Base-by-base conservation (phyloP, 768 basidiomycete genomes). In the Sarcomyxa edulis region DNA sequence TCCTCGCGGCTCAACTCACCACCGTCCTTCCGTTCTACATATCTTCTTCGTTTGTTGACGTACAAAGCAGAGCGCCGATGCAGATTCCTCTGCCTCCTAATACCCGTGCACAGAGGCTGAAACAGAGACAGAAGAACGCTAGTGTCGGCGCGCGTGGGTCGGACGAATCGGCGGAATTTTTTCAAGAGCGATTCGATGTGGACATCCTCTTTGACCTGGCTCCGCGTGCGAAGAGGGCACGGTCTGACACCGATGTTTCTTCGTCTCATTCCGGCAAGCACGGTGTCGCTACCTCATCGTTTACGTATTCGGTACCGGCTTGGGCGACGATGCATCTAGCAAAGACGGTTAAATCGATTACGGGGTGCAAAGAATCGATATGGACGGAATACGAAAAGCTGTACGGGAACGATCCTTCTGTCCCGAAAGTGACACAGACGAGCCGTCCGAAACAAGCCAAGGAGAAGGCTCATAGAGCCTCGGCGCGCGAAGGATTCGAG, bases 21-120 rank as follows among this genome's bases (percentile, higher is more conserved):
- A 69, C 76, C 12, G 66, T 84, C 35, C 66, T 86, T 35, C 81
- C 81, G 0, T 81, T 85, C 45, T 81, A 85, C 48, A 63, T 87
- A 25, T 72, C 72, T 1, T 59, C 69, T 12, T 71, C 68, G 6
- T 86, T 85, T 47, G 51, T 53, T 7, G 71, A 76, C 32, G 66
- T 81, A 32, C 68, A 68, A 46, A 60, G 68, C 2, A 66, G 72
- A 46, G 64, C 71, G 11, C 59, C 68, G 2, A 54, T 73, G 42
- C 67, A 71, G 37, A 61, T 82, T 27, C 62, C 66, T 22, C 68
- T 81, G n/a, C 82, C 80, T 10, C 68, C 65, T 10, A 80, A 68
- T 48, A 75, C 18, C 45, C 35, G 30, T 58, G 37, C 47, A 49
- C 40, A 19, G 16, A 6, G 28, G 30, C 3, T 10, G 12, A 26